Base-by-base conservation (phyloP, 2,329 filamentous ascomycete genomes). In the Ceratocystis ficicola region DNA sequence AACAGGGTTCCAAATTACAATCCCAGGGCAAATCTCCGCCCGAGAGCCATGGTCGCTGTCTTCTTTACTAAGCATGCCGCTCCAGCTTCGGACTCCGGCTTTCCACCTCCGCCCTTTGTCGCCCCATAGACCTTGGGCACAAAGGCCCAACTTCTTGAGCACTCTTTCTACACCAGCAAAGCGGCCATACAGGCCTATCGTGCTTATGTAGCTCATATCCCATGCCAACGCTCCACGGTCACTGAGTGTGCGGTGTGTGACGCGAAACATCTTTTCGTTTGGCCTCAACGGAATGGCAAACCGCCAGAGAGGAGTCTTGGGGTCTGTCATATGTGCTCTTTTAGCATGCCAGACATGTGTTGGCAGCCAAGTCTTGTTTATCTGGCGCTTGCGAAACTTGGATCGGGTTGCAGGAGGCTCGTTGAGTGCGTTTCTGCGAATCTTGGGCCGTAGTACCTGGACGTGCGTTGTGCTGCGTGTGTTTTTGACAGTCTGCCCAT, bases 281-380 rank as follows among this genome's bases (percentile, higher is more conserved):
- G 93, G 90, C 3, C 89, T 90, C 69, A 95, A 74, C 0, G 92
- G 90, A 28, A 97, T 78, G 0, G 90, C 85, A 74, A 96, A 96
- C 50, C 91, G 83, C 94, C 94, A 99, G n/a, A 94, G 76, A 2
- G 90, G 87, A 57, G 87, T 81, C 62, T 83, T 86, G 0, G 89
- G 87, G 6, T 84, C 81, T 0, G 91, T 91, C 89, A 99, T 95
- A 68, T 83, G 88, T 25, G 94, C 90, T 68, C 94, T 81, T 75
- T 99, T 99, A 1, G 93, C 86, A 75, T 96, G 92, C 83, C 89
- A 99, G 69, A 95, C 77, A 74, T 99, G 94, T 5, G 94, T 97
- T 0, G 94, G 94, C 17, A 99, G 79, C 90, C 93, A 96, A 2
- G 89, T 91, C 78, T 97, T 97, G 74, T 89, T 81, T 59, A 87